Evolutionary conservation across 2,329 filamentous ascomycete species (phyloP).

Genomic region (Gnomoniopsis sp.): DNA sequence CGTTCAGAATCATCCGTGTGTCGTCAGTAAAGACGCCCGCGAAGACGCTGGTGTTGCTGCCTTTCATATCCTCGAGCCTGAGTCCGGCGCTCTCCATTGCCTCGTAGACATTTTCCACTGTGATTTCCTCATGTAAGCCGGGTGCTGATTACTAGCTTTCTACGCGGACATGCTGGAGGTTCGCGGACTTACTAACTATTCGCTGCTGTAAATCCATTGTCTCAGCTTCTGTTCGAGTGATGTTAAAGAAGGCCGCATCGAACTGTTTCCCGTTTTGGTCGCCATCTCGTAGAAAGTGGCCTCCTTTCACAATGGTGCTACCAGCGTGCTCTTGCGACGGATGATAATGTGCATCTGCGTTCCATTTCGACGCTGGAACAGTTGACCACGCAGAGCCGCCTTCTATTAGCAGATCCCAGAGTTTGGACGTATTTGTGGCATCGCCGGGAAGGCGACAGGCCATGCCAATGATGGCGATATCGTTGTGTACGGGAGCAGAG

Average conservation of each 20-base stretch:
- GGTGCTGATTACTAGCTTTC: background rate
- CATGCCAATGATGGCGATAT: constrained; percentile 13
- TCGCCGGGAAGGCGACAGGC: constrained; percentile 37
- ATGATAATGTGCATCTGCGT: constrained; percentile 7
- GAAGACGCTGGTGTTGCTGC: constrained; percentile 33
- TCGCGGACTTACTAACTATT: constrained; percentile 5
- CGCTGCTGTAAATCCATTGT: constrained; percentile 14
- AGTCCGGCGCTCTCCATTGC: constrained; percentile 14
- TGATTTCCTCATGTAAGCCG: constrained; percentile 3
- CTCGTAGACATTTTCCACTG: constrained; percentile 15
- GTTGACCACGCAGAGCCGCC: constrained; percentile 8
- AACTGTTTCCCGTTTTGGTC: constrained; percentile 13
- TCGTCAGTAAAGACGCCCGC: constrained; percentile 30
- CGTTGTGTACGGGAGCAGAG: background rate
- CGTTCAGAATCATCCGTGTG: constrained; percentile 25
- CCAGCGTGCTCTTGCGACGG: constrained; percentile 4
- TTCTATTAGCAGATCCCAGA: constrained; percentile 28
- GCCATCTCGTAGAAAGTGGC: constrained; percentile 11
- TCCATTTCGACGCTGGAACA: constrained; percentile 10
- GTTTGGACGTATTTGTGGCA: constrained; percentile 29
- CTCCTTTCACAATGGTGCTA: constrained; percentile 10
- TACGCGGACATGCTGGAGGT: background rate
- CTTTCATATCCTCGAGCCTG: constrained; percentile 25
- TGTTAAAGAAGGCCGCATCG: constrained; percentile 15
- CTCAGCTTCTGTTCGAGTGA: constrained; percentile 10